Conservation (phyloP, 2,329 filamentous ascomycete genomes). For the Neobulgaria alba region DNA sequence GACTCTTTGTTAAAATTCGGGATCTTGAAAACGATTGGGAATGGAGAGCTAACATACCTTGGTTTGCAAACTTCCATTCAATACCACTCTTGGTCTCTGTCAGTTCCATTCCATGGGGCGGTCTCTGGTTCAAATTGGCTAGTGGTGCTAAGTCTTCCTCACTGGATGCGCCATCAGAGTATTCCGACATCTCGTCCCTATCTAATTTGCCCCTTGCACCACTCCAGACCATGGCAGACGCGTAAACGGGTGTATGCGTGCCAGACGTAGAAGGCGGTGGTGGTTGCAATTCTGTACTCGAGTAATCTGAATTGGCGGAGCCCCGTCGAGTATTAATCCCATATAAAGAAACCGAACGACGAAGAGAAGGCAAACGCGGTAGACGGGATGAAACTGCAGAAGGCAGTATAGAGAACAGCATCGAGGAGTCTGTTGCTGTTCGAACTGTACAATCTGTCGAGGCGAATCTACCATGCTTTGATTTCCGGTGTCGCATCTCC, state of each 20-base stretch:
- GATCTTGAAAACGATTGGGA: not conserved
- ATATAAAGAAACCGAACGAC: constrained; percentile 31
- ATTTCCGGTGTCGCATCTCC: constrained; percentile 3
- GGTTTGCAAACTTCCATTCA: constrained; percentile 42
- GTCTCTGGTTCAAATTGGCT: not conserved
- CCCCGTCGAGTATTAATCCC: constrained; percentile 9
- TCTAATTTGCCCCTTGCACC: constrained; percentile 1
- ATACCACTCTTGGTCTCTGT: constrained; percentile 31
- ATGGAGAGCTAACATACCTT: constrained; percentile 31
- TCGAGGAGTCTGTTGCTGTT: constrained; percentile 30
- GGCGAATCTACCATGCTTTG: constrained; percentile 2
- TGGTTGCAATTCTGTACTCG: constrained; percentile 5
- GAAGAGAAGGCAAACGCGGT: constrained; percentile 41
- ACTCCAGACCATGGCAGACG: constrained; percentile 19
- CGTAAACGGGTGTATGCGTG: constrained; percentile 22
- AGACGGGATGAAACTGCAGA: constrained; percentile 42
- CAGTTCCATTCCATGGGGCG: constrained; percentile 8
- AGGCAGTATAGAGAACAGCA: constrained; percentile 46
- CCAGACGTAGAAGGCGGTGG: constrained; percentile 16
- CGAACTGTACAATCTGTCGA: constrained; percentile 10
- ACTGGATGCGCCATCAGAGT: constrained; percentile 13
- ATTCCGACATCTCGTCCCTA: constrained; percentile 12
- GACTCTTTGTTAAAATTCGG: not conserved
- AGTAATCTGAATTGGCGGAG: constrained; percentile 21
- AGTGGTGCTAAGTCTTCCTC: constrained; percentile 15